Evolutionary conservation across 805 yeast species (phyloP), one percentile per base, ranked within the genome.

Genomic region (Allodekkera sacchari): DNA sequence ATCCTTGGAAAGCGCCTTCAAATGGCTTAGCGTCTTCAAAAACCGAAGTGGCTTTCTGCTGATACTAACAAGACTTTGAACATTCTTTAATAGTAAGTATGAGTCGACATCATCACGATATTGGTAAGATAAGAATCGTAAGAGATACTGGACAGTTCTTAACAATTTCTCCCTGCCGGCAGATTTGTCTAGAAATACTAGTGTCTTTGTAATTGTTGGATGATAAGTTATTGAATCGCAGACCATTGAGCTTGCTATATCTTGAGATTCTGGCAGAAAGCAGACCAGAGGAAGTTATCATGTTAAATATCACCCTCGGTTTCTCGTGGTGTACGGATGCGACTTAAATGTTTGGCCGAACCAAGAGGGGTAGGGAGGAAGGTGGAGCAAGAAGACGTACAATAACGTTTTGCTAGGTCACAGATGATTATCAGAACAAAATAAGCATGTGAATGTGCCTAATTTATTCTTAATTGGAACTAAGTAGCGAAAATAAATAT

Each of bases 1-100:
- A 10, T 83, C 70, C 40, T 69, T 66, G 3, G 81, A 65, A 4
- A 88, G 83, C n/a, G 73, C 68, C 45, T 76, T 75, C 33, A 83
- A 50, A 52, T 80, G 85, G 46, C 66, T 67, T 47, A 88, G 60
- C 1, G 94, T 94, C 59, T 87, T 88, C 41, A 85, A 71, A 49
- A 80, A 75, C 49, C 96, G 73, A 64, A 88, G 60, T 15, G 87
- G 77, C 62, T 89, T 89, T 55, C 97, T 76, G 40, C 83, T 67
- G 37, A 78, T 55, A 2, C 83, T 69, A 19, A 84, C 68, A 41
- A 80, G 75, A 27, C 52, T 53, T 58, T 78, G 83, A 39, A 85
- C 55, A 15, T 67, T 62, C 43, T 68, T 69, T 52, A 75, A 67
- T 37, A 71, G 14, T 83, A 25, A 14, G 18, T 13, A 30, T n/a